Evolutionary conservation across 441 rosid genomes (phyloP).

Genomic region (Arabidopsis hybrid): DNA sequence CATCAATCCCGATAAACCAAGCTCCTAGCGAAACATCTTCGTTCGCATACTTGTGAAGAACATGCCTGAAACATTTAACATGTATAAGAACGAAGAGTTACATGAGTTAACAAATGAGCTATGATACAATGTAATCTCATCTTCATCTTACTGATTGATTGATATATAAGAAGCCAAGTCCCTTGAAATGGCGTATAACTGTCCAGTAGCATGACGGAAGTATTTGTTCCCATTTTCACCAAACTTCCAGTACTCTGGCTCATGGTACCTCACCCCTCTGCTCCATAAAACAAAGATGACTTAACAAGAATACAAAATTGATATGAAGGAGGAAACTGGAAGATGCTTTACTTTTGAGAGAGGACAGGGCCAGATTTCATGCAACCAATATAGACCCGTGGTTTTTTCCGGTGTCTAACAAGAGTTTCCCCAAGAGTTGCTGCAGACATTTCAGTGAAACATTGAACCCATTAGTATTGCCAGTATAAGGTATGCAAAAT

Average conservation of each 20-base stretch:
- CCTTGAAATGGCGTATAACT: constrained; percentile 88
- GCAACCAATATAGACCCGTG: constrained; percentile 88
- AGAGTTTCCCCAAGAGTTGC: constrained; percentile 95
- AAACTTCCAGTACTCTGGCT: constrained; percentile 96
- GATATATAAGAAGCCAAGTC: constrained; percentile 91
- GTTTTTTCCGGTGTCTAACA: constrained; percentile 79
- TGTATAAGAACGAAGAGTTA: constrained; percentile 24
- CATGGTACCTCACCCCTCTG: constrained; percentile 97
- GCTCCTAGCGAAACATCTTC: constrained; percentile 98
- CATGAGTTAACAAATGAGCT: neutral
- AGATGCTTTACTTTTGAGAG: constrained; percentile 68
- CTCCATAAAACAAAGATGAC: constrained; percentile 33
- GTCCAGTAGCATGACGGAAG: constrained; percentile 97
- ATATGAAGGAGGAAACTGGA: neutral
- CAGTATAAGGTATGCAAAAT: neutral
- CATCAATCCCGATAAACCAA: constrained; percentile 97
- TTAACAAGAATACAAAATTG: constrained; percentile 6
- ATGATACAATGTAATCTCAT: constrained; percentile 8
- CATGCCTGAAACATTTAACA: constrained; percentile 67
- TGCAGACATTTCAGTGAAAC: constrained; percentile 47
- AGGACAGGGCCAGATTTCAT: constrained; percentile 99
- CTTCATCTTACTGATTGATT: constrained; percentile 81
- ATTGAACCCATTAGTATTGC: constrained; percentile 3
- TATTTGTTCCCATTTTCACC: constrained; percentile 96
- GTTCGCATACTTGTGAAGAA: constrained; percentile 93